Evolutionary conservation across 768 basidiomycete genomes (phyloP).

Genomic region (Heimioporus sp.): DNA sequence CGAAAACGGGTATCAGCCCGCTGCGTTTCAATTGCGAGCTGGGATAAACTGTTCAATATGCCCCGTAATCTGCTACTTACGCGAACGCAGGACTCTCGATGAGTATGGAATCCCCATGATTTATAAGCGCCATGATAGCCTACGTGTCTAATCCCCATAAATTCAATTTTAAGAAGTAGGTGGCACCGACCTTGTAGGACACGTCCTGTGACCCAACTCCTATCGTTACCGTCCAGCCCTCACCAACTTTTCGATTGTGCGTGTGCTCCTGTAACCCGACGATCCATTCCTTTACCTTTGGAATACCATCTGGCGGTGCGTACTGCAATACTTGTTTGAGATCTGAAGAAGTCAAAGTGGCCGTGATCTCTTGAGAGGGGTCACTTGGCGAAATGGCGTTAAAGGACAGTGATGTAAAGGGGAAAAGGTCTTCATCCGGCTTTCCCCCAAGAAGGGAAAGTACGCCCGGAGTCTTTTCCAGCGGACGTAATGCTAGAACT

Average conservation of each 20-base stretch:
- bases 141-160: background rate
- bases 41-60: background rate
- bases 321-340: constrained; percentile 70
- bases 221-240: constrained; percentile 69
- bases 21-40: constrained; percentile 28
- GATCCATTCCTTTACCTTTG: constrained; percentile 58
- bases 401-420: constrained; percentile 73
- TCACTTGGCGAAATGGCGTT: constrained; percentile 47
- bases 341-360: constrained; percentile 51
- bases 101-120: constrained; percentile 73
- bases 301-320: constrained; percentile 60
- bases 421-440: constrained; percentile 80
- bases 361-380: constrained; percentile 39
- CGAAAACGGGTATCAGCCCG: constrained; percentile 60
- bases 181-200: constrained; percentile 59
- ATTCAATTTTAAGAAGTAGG: background rate
- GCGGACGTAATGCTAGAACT: constrained; percentile 63
- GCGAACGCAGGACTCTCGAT: constrained; percentile 75
- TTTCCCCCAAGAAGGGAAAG: constrained; percentile 81
- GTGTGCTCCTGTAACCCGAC: constrained; percentile 59
- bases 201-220: constrained; percentile 82
- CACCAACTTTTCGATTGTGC: constrained; percentile 56
- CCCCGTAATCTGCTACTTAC: constrained; percentile 36
- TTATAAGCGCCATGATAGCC: constrained; percentile 61
- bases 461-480: constrained; percentile 70